Percentiles rank a stretch among this genome's conserved stretches.
Evolutionary conservation across 441 rosid genomes (phyloP).

Genomic region (Corymbia citriodora): DNA sequence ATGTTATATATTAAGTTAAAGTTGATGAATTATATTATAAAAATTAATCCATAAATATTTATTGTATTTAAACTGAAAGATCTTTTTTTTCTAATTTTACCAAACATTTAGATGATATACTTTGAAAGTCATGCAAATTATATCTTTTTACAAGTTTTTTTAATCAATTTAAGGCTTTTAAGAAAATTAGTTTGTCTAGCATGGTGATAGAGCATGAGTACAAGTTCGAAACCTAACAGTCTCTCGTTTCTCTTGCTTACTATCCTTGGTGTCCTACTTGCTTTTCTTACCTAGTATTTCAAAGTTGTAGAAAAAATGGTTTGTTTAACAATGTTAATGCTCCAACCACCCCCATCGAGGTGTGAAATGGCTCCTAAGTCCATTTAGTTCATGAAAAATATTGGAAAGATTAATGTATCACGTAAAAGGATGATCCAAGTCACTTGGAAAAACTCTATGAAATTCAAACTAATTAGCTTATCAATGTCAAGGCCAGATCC

Average conservation of each 20-base stretch:
- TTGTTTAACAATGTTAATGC: too few relatives aligned
- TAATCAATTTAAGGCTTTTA: neutral
- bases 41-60: neutral
- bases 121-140: neutral
- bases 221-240: too few relatives aligned
- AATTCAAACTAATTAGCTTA: neutral
- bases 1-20: neutral
- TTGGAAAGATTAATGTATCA: neutral
- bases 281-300: too few relatives aligned
- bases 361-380: too few relatives aligned
- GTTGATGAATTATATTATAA: rapidly evolving
- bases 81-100: neutral
- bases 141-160: neutral
- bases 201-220: too few relatives aligned
- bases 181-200: neutral
- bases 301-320: too few relatives aligned
- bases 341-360: too few relatives aligned
- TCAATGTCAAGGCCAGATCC: neutral
- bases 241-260: too few relatives aligned
- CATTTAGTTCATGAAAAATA: neutral
- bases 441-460: neutral
- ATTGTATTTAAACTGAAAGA: neutral
- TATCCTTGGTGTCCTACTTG: too few relatives aligned
- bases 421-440: neutral
- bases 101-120: neutral